Percentiles rank a stretch among this genome's conserved stretches.
These are phyloP conservation scores for Sporisorium scitamineum DNA, from an alignment of 1,284 basidiomycete species.

Conservation along the genomic window DNA sequence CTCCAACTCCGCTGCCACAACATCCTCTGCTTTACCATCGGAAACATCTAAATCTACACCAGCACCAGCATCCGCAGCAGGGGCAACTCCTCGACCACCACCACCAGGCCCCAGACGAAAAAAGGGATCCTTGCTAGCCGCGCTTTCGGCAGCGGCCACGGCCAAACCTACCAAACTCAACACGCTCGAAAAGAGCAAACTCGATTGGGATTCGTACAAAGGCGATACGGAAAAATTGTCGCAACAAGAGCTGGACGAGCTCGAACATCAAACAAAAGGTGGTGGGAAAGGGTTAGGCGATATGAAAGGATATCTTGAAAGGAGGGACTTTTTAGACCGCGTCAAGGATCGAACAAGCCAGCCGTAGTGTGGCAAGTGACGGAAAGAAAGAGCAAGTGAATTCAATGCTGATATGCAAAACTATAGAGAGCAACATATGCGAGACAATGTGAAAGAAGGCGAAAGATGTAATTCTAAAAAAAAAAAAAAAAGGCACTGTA, in stretches of 20 bases:
- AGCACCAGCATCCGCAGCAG: neutral
- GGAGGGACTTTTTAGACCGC: conserved; percentile 64
- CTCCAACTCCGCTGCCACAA: no score
- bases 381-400: conserved; percentile 14
- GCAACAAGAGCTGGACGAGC: conserved; percentile 60
- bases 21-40: neutral
- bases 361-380: conserved; percentile 1
- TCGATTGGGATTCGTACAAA: conserved; percentile 63
- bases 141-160: conserved; percentile 42
- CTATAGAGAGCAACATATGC: neutral
- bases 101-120: conserved; percentile 39
- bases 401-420: neutral
- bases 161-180: conserved; percentile 63
- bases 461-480: neutral
- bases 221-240: conserved; percentile 36
- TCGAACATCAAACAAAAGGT: conserved; percentile 66
- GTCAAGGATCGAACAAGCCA: conserved; percentile 53
- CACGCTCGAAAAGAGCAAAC: conserved; percentile 67
- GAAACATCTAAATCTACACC: conserved; percentile 8
- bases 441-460: neutral
- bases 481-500: neutral
- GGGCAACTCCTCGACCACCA: neutral
- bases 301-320: conserved; percentile 66
- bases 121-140: conserved; percentile 50
- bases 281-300: conserved; percentile 61